A percentile compares a stretch with the other conserved stretches of the same genome.
phyloP scores from a whole-genome alignment of 345 rosid species.

The Hypericum perforatum region DNA sequence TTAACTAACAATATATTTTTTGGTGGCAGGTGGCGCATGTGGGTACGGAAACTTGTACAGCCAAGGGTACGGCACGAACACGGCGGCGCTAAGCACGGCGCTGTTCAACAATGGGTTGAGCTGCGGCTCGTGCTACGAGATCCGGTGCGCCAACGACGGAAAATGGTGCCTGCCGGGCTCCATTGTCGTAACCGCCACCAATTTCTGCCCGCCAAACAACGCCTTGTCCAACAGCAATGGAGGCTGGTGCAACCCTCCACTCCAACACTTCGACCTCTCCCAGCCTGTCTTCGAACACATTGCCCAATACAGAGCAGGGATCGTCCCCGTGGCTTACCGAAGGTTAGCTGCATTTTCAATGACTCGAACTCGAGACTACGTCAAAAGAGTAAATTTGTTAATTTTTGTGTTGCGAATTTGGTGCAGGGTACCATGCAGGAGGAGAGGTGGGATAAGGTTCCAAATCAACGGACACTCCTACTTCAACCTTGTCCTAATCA shows the following conservation, averaged over 20 bases:
- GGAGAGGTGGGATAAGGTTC: slow-evolving; percentile 5
- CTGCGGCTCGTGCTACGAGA: slow-evolving; percentile 5
- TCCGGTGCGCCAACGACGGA: neutral
- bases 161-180: slow-evolving; percentile 3
- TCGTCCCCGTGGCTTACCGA: slow-evolving; percentile 2
- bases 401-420: neutral
- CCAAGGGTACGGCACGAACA: slow-evolving; percentile 4
- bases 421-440: neutral
- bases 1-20: neutral
- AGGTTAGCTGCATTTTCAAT: neutral
- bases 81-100: slow-evolving; percentile 2
- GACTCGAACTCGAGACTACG: neutral
- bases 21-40: neutral
- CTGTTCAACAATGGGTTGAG: slow-evolving; percentile 1
- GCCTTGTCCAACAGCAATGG: slow-evolving; percentile 2
- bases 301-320: slow-evolving; percentile 3
- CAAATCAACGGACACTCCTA: slow-evolving; percentile 3
- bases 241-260: slow-evolving; percentile 6
- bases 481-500: slow-evolving; percentile 4
- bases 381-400: neutral
- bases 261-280: slow-evolving; percentile 2
- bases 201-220: slow-evolving; percentile 5
- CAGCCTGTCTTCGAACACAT: slow-evolving; percentile 5
- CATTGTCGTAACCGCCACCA: slow-evolving; percentile 2
- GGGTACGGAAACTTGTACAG: slow-evolving; percentile 1